phyloP scores from a whole-genome alignment of 169 alveolate genomes.

The Babesia microti region DNA sequence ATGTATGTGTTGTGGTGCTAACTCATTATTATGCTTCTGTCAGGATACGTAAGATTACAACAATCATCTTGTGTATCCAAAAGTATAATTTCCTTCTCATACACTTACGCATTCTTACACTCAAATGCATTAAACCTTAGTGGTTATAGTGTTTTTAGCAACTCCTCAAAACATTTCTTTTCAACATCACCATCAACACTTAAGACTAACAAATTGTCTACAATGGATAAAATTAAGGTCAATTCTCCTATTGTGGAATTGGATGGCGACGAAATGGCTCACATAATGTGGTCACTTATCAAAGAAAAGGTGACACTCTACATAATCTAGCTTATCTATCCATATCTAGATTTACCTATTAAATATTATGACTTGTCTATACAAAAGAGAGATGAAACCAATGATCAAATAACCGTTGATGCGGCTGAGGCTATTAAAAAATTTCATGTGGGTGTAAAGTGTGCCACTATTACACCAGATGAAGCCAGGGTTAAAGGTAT shows the following conservation, averaged over 20 bases:
- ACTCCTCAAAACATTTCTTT: conserved; percentile 1
- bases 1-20: too few relatives aligned
- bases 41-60: too few relatives aligned
- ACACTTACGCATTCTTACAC: conserved; percentile 8
- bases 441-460: conserved; percentile 83
- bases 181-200: conserved; percentile 1
- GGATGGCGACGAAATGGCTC: conserved; percentile 94
- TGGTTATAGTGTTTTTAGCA: background rate
- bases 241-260: conserved; percentile 82
- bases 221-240: conserved; percentile 53
- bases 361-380: conserved; percentile 82
- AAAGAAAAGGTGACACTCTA: conserved; percentile 60
- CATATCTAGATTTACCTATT: conserved; percentile 78
- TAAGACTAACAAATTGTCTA: background rate
- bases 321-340: conserved; percentile 64
- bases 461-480: conserved; percentile 94
- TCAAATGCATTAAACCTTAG: background rate
- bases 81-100: too few relatives aligned
- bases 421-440: conserved; percentile 85
- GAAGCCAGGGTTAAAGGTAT: conserved; percentile 80
- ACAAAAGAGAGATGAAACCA: conserved; percentile 80
- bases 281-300: conserved; percentile 81
- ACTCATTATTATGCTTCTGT: too few relatives aligned
- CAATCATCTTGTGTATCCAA: too few relatives aligned
- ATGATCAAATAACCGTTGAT: conserved; percentile 87